These are phyloP conservation scores for Curvularia hawaiiensis DNA, from an alignment of 2,329 filamentous ascomycete genomes.

Conservation along the genomic window DNA sequence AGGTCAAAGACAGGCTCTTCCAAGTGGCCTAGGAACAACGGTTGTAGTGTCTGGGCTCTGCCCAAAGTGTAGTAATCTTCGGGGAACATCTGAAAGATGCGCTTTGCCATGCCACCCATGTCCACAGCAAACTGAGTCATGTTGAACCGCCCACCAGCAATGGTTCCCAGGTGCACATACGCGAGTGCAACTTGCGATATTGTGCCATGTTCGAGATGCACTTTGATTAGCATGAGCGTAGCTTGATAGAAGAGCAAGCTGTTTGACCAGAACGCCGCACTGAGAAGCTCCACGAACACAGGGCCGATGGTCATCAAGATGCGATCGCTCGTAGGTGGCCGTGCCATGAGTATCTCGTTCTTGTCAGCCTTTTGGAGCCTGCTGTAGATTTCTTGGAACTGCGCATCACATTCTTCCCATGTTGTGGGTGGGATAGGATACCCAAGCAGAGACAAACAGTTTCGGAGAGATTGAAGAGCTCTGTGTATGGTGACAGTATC, in stretches of 20 bases:
- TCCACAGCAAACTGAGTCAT: conserved; percentile 72
- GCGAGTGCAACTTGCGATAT: conserved; percentile 72
- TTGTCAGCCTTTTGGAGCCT: conserved; percentile 52
- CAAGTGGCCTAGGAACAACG: conserved; percentile 73
- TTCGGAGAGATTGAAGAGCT: conserved; percentile 70
- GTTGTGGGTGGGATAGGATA: conserved; percentile 69
- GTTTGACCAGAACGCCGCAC: conserved; percentile 76
- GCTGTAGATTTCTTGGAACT: conserved; percentile 63
- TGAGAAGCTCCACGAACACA: conserved; percentile 71
- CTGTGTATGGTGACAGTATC: conserved; percentile 26
- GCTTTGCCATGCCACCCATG: conserved; percentile 66
- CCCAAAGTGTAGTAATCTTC: conserved; percentile 65
- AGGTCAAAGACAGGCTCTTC: conserved; percentile 65
- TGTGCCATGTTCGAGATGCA: conserved; percentile 66
- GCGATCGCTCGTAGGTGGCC: conserved; percentile 54
- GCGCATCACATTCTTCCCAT: conserved; percentile 77
- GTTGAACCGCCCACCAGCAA: conserved; percentile 72
- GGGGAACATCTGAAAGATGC: conserved; percentile 66
- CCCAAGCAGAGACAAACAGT: conserved; percentile 70
- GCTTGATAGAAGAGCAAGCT: conserved; percentile 74
- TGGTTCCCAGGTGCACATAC: conserved; percentile 70
- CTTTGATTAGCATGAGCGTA: conserved; percentile 68
- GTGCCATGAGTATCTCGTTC: conserved; percentile 52
- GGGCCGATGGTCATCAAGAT: conserved; percentile 68
- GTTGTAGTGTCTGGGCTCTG: conserved; percentile 71